Percentiles rank a stretch among this genome's conserved stretches.
Evolutionary conservation across 495 filamentous ascomycete genomes (phyloP).

Genomic region (Neurospora discreta): DNA sequence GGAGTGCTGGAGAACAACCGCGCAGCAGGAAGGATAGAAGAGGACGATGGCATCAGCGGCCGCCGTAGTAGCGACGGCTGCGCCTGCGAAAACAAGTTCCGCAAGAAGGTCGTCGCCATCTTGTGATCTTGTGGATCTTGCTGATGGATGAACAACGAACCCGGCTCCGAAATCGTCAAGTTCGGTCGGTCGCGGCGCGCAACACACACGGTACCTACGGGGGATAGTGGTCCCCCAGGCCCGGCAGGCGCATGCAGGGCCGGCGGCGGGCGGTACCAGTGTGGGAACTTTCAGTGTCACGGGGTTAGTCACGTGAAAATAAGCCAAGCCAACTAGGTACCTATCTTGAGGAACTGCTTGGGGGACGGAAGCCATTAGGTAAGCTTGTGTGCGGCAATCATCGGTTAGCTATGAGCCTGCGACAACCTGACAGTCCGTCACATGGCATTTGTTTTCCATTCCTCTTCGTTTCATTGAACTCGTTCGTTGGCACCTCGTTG

Average conservation of each 20-base stretch:
- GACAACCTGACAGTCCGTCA: conserved; percentile 3
- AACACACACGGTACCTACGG: neutral
- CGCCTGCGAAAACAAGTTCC: conserved; percentile 9
- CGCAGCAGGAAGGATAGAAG: neutral
- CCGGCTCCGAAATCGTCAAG: neutral
- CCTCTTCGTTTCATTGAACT: neutral
- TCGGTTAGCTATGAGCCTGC: neutral
- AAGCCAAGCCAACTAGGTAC: neutral
- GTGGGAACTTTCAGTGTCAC: conserved; percentile 13
- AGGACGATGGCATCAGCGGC: conserved; percentile 2
- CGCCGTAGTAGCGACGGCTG: conserved; percentile 18
- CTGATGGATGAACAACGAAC: neutral
- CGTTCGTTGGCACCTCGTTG: conserved; percentile 5
- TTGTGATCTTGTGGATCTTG: neutral
- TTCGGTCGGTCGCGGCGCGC: neutral
- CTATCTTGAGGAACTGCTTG: too few relatives aligned
- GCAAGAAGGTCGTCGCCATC: conserved; percentile 22
- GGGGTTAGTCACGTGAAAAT: conserved; percentile 8
- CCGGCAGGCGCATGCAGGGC: neutral
- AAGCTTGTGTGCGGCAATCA: neutral
- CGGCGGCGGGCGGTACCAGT: neutral
- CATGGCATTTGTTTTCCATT: conserved; percentile 5
- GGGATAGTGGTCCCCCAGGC: neutral
- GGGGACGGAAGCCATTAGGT: neutral
- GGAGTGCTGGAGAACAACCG: conserved; percentile 41